These are phyloP conservation scores for Penicillium ucsense DNA, from an alignment of 495 filamentous ascomycete genomes.

Conservation along the genomic window DNA sequence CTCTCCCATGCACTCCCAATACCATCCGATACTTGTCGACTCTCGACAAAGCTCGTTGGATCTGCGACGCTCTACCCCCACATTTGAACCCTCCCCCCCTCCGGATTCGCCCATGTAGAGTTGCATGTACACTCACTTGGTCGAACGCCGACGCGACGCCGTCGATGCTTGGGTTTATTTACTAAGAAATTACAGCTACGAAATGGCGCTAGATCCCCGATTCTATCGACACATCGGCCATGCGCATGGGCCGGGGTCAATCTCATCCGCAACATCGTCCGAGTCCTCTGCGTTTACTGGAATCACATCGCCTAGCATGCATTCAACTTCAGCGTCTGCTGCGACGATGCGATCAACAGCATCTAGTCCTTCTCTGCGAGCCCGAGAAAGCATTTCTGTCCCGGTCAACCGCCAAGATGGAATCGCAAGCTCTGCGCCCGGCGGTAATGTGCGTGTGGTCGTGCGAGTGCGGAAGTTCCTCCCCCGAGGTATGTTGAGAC, in stretches of 20 bases:
- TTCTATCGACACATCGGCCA: slow-evolving; percentile 41
- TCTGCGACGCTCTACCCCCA: too few species aligned
- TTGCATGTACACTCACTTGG: slow-evolving; percentile 37
- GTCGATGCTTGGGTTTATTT: slow-evolving; percentile 36
- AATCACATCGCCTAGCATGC: slow-evolving; percentile 36
- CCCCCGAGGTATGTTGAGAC: slow-evolving; percentile 63
- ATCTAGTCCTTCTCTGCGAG: slow-evolving; percentile 58
- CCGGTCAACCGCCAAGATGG: slow-evolving; percentile 21
- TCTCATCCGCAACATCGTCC: slow-evolving; percentile 50
- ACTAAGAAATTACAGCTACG: slow-evolving; percentile 36
- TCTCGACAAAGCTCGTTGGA: too few species aligned
- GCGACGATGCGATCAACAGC: slow-evolving; percentile 39
- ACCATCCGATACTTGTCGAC: background rate
- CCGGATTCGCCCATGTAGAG: slow-evolving; percentile 9
- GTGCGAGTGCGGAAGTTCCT: slow-evolving; percentile 87
- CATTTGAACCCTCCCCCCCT: background rate
- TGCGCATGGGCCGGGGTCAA: slow-evolving; percentile 30
- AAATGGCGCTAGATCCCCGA: slow-evolving; percentile 50
- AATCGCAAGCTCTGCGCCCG: slow-evolving; percentile 32
- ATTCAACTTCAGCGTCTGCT: slow-evolving; percentile 54
- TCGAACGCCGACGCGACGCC: slow-evolving; percentile 36
- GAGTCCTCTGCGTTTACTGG: slow-evolving; percentile 43
- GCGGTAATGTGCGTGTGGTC: slow-evolving; percentile 89
- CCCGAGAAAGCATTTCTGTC: slow-evolving; percentile 54
- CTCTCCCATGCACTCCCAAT: background rate